These are phyloP conservation scores for Acanthamoeba sp. DNA, from an alignment of 208 protist species.

Conservation along the genomic window DNA sequence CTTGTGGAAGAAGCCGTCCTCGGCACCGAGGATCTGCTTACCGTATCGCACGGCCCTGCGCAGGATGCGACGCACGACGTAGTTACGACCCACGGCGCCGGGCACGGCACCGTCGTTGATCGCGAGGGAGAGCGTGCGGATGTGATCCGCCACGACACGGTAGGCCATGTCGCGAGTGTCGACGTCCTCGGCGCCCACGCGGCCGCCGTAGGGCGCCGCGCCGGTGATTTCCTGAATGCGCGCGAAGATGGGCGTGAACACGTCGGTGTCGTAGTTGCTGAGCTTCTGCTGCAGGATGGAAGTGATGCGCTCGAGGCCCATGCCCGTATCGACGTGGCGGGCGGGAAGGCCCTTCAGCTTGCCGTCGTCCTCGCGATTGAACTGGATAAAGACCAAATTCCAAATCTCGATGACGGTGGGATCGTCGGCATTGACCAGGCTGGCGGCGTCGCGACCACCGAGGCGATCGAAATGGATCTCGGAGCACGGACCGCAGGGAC, in stretches of 20 bases:
- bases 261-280: conserved; percentile 99
- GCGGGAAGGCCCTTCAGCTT: conserved; percentile 54
- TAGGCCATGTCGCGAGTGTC: conserved; percentile 96
- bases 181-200: conserved; percentile 91
- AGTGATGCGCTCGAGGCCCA: conserved; percentile 86
- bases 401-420: conserved; percentile 95
- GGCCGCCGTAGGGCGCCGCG: conserved; percentile 91
- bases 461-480: conserved; percentile 85
- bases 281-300: conserved; percentile 90
- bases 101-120: conserved; percentile 90
- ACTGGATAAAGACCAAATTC: conserved; percentile 88
- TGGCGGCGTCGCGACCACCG: conserved; percentile 95
- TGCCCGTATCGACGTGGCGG: conserved; percentile 85
- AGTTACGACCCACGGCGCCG: conserved; percentile 84
- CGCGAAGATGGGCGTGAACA: conserved; percentile 97
- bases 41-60: conserved; percentile 79
- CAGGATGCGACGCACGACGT: conserved; percentile 88
- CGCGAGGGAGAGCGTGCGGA: conserved; percentile 98
- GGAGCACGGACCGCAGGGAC: conserved; percentile 86
- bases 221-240: conserved; percentile 96
- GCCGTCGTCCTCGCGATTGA: conserved; percentile 57
- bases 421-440: conserved; percentile 98
- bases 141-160: conserved; percentile 99
- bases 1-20: conserved; percentile 60
- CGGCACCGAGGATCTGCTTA: conserved; percentile 92